These are phyloP conservation scores for Didymellaceae sp. DNA, from an alignment of 2,329 filamentous ascomycete genomes.

Conservation along the genomic window DNA sequence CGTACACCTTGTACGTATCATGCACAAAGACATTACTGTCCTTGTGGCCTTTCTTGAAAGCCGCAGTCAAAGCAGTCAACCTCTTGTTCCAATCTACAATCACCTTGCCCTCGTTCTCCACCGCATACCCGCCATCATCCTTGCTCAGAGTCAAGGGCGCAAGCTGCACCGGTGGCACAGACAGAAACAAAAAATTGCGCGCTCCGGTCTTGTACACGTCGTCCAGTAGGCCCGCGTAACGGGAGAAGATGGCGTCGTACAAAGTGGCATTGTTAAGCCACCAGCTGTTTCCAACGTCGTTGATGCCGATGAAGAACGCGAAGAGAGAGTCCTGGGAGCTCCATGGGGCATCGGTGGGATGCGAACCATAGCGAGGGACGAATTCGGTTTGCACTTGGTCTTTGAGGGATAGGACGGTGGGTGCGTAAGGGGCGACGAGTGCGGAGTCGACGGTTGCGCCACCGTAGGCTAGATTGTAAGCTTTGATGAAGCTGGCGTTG, in stretches of 20 bases:
- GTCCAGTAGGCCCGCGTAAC: constrained; percentile 48
- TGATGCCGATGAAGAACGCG: constrained; percentile 63
- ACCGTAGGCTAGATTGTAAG: constrained; percentile 61
- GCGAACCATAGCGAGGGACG: constrained; percentile 50
- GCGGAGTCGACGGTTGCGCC: constrained; percentile 51
- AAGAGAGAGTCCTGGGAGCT: constrained; percentile 55
- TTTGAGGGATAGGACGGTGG: constrained; percentile 58
- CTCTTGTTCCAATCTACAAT: constrained; percentile 61
- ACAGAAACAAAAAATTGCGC: constrained; percentile 58
- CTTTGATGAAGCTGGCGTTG: constrained; percentile 53
- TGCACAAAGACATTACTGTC: constrained; percentile 59
- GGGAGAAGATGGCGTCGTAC: constrained; percentile 46
- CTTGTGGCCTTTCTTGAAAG: constrained; percentile 44
- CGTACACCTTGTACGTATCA: constrained; percentile 61
- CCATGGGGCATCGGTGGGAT: constrained; percentile 50
- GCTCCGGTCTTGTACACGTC: constrained; percentile 55
- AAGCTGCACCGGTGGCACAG: constrained; percentile 58
- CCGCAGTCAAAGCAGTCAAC: constrained; percentile 51
- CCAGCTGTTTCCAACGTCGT: constrained; percentile 62
- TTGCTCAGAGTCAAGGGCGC: constrained; percentile 55
- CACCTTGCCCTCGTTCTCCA: constrained; percentile 49
- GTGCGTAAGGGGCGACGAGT: constrained; percentile 57
- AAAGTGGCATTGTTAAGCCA: constrained; percentile 47
- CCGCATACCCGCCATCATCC: constrained; percentile 45
- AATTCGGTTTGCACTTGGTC: constrained; percentile 58